Percentiles rank a stretch among this genome's conserved stretches.
Conservation (phyloP, 1,139 yeast genomes). For the Keqinozyma sinolaborantium region DNA sequence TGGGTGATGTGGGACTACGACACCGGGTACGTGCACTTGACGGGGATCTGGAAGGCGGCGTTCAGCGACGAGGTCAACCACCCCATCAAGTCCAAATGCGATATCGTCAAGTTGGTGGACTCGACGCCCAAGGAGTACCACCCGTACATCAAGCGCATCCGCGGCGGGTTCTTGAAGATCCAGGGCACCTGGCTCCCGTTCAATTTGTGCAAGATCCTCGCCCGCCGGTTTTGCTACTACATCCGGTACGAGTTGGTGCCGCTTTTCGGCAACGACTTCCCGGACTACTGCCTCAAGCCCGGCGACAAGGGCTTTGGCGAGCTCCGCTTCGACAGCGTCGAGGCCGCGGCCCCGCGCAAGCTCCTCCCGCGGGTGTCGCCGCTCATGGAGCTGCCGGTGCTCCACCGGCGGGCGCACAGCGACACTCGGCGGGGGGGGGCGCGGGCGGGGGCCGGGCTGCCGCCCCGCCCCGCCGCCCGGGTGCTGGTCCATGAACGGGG, state of each 20-base stretch:
- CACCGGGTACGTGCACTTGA: constrained; percentile 85
- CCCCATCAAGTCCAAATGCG: constrained; percentile 69
- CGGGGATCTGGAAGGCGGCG: constrained; percentile 87
- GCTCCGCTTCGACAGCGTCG: constrained; percentile 36
- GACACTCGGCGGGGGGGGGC: too few relatives aligned
- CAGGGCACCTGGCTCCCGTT: constrained; percentile 95
- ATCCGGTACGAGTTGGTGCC: constrained; percentile 78
- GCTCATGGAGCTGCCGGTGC: too few relatives aligned
- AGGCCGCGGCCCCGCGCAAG: too few relatives aligned
- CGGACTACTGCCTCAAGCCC: constrained; percentile 66
- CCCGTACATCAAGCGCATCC: constrained; percentile 62
- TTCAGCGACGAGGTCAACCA: constrained; percentile 25
- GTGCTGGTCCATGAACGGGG: constrained; percentile 69
- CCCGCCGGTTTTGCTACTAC: constrained; percentile 72
- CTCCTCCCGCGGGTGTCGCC: too few relatives aligned
- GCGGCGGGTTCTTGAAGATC: constrained; percentile 90
- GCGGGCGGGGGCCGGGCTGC: too few relatives aligned
- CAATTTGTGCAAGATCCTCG: constrained; percentile 63
- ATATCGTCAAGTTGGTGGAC: constrained; percentile 71
- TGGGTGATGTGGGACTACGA: constrained; percentile 88
- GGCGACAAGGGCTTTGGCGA: constrained; percentile 68
- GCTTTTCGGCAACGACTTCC: constrained; percentile 72
- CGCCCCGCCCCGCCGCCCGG: constrained; percentile 80
- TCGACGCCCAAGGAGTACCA: constrained; percentile 68
- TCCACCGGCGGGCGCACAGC: too few relatives aligned